phyloP scores from a whole-genome alignment of 2,329 filamentous ascomycete species.

The Colletotrichum euphorbiae region DNA sequence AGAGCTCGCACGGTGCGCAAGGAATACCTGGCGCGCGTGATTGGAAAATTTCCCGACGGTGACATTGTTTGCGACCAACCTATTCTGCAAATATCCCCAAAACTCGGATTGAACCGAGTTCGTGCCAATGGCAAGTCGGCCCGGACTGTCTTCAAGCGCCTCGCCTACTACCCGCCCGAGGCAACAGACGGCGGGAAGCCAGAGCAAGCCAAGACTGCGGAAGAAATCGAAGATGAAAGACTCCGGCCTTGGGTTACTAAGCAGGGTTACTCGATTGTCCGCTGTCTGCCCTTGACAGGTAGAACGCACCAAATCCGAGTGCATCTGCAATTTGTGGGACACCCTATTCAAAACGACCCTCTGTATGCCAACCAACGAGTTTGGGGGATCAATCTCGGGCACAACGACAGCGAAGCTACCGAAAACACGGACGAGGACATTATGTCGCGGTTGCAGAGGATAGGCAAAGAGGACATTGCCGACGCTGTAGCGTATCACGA shows the following conservation, averaged over 20 bases:
- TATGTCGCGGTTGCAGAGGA: constrained; percentile 83
- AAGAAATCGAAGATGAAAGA: constrained; percentile 42
- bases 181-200: constrained; percentile 40
- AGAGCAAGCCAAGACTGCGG: constrained; percentile 44
- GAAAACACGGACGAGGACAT: constrained; percentile 88
- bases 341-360: constrained; percentile 96
- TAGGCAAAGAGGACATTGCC: constrained; percentile 95
- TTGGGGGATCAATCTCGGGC: constrained; percentile 85
- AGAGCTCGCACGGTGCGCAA: constrained; percentile 86
- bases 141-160: constrained; percentile 87
- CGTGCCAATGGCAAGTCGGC: constrained; percentile 92
- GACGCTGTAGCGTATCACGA: constrained; percentile 94
- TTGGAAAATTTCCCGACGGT: constrained; percentile 90
- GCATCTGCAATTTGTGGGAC: constrained; percentile 92
- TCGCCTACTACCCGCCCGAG: constrained; percentile 86
- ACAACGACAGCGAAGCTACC: constrained; percentile 71
- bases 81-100: constrained; percentile 93
- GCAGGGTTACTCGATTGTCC: constrained; percentile 92
- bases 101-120: constrained; percentile 94
- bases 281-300: constrained; percentile 92
- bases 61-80: constrained; percentile 94
- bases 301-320: constrained; percentile 95
- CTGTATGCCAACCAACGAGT: constrained; percentile 97
- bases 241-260: constrained; percentile 61
- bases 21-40: constrained; percentile 93